Conservation (phyloP, 768 basidiomycete genomes). For the Boletus pseudo-olivaceus region DNA sequence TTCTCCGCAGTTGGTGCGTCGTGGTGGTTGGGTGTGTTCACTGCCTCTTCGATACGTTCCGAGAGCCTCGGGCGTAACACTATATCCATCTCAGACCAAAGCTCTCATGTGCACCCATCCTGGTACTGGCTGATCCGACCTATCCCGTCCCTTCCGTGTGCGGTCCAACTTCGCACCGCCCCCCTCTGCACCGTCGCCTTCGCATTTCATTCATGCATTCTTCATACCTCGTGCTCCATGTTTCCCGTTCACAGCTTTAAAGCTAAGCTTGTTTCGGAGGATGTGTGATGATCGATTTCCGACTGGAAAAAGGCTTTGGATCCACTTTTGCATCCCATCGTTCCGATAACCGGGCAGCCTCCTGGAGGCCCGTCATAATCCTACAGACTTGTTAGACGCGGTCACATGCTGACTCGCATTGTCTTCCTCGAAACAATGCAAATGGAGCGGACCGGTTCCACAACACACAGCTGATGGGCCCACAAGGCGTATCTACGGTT, state of each 20-base stretch:
- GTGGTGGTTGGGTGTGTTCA: slow-evolving; percentile 1
- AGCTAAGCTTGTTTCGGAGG: neutral
- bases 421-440: slow-evolving; percentile 8
- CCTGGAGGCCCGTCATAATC: slow-evolving; percentile 21
- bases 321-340: slow-evolving; percentile 15
- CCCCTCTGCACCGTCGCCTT: neutral
- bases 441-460: neutral
- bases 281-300: slow-evolving; percentile 7
- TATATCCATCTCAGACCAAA: slow-evolving; percentile 7
- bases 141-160: slow-evolving; percentile 13
- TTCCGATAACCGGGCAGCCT: slow-evolving; percentile 15
- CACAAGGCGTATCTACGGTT: slow-evolving; percentile 14
- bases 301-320: neutral
- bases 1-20: slow-evolving; percentile 9
- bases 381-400: slow-evolving; percentile 12
- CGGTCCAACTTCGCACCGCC: slow-evolving; percentile 1
- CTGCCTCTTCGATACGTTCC: slow-evolving; percentile 10
- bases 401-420: slow-evolving; percentile 4
- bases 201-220: slow-evolving; percentile 2
- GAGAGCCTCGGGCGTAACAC: slow-evolving; percentile 14
- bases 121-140: slow-evolving; percentile 20
- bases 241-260: neutral
- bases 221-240: slow-evolving; percentile 1
- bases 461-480: slow-evolving; percentile 5
- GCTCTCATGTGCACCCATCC: neutral